phyloP scores from a whole-genome alignment of 2,329 filamentous ascomycete genomes.

The Pezicula rhizophila region DNA sequence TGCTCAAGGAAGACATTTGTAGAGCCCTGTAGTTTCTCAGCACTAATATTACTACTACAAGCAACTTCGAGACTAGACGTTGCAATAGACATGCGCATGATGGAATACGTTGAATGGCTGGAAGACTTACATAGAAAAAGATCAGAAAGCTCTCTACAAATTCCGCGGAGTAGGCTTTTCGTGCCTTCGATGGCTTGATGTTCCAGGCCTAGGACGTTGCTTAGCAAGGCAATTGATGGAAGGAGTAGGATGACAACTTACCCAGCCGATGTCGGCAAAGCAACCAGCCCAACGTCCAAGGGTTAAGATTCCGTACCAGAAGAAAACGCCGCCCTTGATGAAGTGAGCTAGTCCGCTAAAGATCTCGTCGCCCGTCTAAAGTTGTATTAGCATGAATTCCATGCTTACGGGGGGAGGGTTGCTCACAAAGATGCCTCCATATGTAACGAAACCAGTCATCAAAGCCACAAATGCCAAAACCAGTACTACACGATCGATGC shows the following conservation, averaged over 20 bases:
- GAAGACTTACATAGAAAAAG: constrained; percentile 57
- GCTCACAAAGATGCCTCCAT: constrained; percentile 79
- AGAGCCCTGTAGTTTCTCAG: constrained; percentile 40
- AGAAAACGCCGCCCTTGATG: constrained; percentile 91
- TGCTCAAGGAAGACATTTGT: constrained; percentile 94
- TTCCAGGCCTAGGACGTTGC: constrained; percentile 68
- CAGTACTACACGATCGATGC: constrained; percentile 71
- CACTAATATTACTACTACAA: no score
- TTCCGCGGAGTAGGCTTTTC: constrained; percentile 69
- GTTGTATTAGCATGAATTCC: constrained; percentile 5
- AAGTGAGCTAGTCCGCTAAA: constrained; percentile 86
- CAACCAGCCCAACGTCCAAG: constrained; percentile 85
- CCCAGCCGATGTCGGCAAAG: constrained; percentile 86
- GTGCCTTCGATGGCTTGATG: constrained; percentile 56
- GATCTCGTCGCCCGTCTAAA: constrained; percentile 58
- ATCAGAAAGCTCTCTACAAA: constrained; percentile 88
- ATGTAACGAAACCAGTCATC: constrained; percentile 67
- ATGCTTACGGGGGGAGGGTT: not conserved
- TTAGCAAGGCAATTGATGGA: constrained; percentile 1
- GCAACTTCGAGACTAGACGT: no score
- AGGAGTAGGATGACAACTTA: constrained; percentile 26
- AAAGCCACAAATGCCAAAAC: constrained; percentile 71
- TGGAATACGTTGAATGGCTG: no score
- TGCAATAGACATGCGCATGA: no score
- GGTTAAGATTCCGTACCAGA: constrained; percentile 84